Base-by-base conservation (phyloP, 2,329 filamentous ascomycete species). In the Hypomyces perniciosus region DNA sequence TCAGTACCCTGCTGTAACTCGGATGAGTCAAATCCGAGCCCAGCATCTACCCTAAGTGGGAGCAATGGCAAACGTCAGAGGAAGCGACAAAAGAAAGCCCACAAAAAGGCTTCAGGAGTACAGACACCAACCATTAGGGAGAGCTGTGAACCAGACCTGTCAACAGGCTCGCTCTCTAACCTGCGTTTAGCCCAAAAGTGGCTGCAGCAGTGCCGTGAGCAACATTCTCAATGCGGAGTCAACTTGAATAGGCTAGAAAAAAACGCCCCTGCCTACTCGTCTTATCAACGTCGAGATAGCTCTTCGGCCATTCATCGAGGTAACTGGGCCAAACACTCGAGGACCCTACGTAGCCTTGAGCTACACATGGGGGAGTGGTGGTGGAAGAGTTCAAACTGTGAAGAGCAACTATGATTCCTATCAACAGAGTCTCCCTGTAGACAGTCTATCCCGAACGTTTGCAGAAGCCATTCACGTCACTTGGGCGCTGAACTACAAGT, bases 261-360 rank as follows among this genome's bases (percentile, higher is more conserved):
- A 26, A 27, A 28, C 39, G n/a, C 39, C 39, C 26, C 10, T 44
- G 6, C 47, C 47, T 26, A 49, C 38, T 27, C 47, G 47, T 4
- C 47, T 49, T 4, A 45, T 56, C 26, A 52, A 56, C n/a, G 30
- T 55, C 8, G 7, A 40, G 9, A 28, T 40, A 4, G 9, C 5
- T n/a, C 13, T 38, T 8, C 48, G 20, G 30, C 47, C 47, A 27
- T 46, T 51, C 13, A 37, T 55, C 9, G 47, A 52, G 38, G 37
- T 45, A 9, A 51, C 52, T 6, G 31, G 8, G 3, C 3, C 42
- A 3, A 30, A 33, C 12, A 37, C 34, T 7, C 40, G 26, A 35
- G 50, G 42, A 5, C 47, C 50, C 2, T 55, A 53, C 27, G 33
- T 53, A 5, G 54, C 45, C 9, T 37, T 56, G 29, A 56, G 54